Evolutionary conservation across 2,329 filamentous ascomycete species (phyloP).

Genomic region (Diaporthe longicolla): DNA sequence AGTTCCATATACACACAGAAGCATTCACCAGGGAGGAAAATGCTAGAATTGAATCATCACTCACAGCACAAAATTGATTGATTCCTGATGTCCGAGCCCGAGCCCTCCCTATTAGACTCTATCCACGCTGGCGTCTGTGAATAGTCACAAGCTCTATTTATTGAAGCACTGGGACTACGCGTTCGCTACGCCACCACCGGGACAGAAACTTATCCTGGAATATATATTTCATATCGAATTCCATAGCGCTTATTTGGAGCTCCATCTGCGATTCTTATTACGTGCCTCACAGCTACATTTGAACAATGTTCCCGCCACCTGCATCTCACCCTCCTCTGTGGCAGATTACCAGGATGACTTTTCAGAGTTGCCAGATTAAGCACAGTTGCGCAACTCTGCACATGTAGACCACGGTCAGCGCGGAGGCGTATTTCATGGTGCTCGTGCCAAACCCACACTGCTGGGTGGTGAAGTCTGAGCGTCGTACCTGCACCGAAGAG

Average conservation of each 20-base stretch:
- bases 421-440: not conserved
- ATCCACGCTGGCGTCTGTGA: no score
- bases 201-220: not conserved
- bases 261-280: not conserved
- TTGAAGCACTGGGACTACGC: no score
- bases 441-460: not conserved
- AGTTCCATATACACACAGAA: no score
- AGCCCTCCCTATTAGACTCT: no score
- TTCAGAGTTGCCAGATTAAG: no score
- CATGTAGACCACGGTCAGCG: not conserved
- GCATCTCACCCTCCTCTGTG: no score
- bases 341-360: not conserved
- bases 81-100: no score
- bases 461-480: slow-evolving; percentile 24
- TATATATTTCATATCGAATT: not conserved
- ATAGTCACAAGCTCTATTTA: not conserved
- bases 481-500: slow-evolving; percentile 28
- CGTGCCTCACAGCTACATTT: not conserved
- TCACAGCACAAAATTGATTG: no score
- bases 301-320: not conserved
- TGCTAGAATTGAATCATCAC: no score
- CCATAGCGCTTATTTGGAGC: not conserved
- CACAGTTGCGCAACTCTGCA: no score
- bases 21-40: no score
- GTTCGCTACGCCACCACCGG: no score